Percentiles rank a stretch among this genome's conserved stretches.
These are phyloP conservation scores for Boletus sp. DNA, from an alignment of 768 basidiomycete species.

Conservation along the genomic window DNA sequence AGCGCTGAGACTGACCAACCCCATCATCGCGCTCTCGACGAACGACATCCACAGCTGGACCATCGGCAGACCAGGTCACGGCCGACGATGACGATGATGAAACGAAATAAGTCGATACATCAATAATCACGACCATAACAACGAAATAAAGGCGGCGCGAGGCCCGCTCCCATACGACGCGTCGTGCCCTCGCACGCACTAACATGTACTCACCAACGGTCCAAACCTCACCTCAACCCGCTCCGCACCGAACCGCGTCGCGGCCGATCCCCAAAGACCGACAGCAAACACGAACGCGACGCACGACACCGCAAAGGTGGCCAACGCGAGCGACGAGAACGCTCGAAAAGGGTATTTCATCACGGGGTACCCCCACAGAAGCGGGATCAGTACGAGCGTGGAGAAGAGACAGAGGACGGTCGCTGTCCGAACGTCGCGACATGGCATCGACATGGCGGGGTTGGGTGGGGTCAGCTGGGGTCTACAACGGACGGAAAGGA, in stretches of 20 bases:
- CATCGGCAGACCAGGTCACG: slow-evolving; percentile 49
- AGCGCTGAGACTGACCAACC: neutral
- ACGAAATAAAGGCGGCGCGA: neutral
- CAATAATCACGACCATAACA: no score
- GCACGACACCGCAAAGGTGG: neutral
- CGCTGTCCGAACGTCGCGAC: neutral
- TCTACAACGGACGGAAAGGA: neutral
- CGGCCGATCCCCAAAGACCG: neutral
- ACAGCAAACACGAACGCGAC: neutral
- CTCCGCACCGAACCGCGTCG: neutral
- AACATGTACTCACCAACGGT: slow-evolving; percentile 1
- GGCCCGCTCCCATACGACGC: neutral
- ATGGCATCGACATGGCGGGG: neutral
- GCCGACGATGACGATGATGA: neutral
- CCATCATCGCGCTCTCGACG: neutral
- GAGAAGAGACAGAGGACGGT: neutral
- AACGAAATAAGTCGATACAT: neutral
- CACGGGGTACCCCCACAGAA: neutral
- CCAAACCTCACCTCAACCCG: neutral
- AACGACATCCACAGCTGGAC: slow-evolving; percentile 31
- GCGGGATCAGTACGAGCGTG: neutral
- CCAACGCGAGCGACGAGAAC: neutral
- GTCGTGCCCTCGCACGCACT: neutral
- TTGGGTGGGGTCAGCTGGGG: neutral
- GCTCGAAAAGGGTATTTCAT: neutral